Percentiles rank a stretch among this genome's conserved stretches.
phyloP scores from a whole-genome alignment of 2,329 filamentous ascomycete genomes.

The Fusarium sp. region DNA sequence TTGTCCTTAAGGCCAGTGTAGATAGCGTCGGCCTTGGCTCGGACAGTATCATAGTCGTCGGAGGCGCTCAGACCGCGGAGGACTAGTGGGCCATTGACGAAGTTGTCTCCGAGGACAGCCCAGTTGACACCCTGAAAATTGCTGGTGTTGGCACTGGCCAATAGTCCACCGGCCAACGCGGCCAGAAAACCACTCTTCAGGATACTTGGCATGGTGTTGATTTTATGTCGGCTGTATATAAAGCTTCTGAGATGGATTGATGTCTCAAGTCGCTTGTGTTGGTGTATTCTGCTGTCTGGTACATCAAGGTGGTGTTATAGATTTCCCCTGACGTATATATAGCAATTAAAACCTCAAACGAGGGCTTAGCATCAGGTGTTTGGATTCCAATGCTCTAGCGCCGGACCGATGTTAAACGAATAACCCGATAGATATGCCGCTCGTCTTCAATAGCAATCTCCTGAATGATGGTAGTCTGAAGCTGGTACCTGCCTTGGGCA shows the following conservation, averaged over 20 bases:
- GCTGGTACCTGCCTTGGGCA: not conserved
- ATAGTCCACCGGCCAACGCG: not conserved
- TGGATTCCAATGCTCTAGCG: not conserved
- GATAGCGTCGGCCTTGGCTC: not conserved
- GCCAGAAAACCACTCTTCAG: not conserved
- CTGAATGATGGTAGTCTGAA: not conserved
- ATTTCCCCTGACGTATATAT: not conserved
- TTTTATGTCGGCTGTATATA: not conserved
- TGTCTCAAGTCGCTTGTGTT: not conserved
- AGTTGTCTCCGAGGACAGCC: not conserved
- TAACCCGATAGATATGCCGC: not conserved
- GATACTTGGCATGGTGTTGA: not conserved
- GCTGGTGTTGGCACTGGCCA: not conserved
- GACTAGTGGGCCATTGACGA: not conserved
- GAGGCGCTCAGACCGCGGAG: not conserved
- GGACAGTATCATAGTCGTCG: not conserved
- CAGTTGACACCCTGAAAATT: not conserved
- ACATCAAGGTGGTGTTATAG: not conserved
- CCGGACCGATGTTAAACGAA: not conserved
- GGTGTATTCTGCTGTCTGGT: not conserved
- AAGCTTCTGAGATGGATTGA: fast-evolving
- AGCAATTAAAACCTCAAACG: not conserved
- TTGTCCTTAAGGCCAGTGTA: not conserved
- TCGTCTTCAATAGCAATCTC: not conserved
- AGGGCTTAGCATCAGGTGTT: not conserved